Percentiles rank a stretch among this genome's conserved stretches.
Conservation (phyloP, 305 asterid genomes). For the Solanum hybrid region DNA sequence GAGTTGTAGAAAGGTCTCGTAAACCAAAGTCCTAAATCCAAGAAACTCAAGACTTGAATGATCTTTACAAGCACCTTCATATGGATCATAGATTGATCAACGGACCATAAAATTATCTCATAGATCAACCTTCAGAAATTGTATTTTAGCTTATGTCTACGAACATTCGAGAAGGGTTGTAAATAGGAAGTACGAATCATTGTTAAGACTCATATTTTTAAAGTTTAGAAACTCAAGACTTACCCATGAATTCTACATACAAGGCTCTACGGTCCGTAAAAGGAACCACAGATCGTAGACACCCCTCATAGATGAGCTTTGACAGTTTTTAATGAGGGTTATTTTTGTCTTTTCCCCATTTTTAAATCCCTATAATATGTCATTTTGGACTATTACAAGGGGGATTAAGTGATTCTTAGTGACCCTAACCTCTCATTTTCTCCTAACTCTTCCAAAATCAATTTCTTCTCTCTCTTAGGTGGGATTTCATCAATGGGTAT, state of each 20-base stretch:
- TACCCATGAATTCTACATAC: background rate
- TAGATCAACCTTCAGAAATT: background rate
- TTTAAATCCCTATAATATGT: background rate
- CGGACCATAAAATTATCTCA: too few species aligned
- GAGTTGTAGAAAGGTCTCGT: too few species aligned
- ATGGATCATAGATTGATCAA: background rate
- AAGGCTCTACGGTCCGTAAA: too few species aligned
- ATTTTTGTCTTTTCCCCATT: background rate
- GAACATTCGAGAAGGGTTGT: background rate
- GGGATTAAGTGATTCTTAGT: background rate
- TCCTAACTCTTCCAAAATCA: background rate
- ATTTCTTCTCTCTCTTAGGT: background rate
- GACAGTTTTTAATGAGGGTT: too few species aligned
- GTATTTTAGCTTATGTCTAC: background rate
- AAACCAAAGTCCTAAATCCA: background rate
- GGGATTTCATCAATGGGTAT: background rate
- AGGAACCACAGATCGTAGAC: background rate
- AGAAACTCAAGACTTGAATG: background rate
- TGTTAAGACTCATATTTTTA: background rate
- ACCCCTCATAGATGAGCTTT: background rate
- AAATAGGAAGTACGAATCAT: background rate
- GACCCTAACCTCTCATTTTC: background rate
- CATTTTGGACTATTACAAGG: background rate
- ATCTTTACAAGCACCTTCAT: background rate
- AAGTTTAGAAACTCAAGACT: too few species aligned